phyloP scores from a whole-genome alignment of 768 basidiomycete genomes.

The Amyloporia xantha region DNA sequence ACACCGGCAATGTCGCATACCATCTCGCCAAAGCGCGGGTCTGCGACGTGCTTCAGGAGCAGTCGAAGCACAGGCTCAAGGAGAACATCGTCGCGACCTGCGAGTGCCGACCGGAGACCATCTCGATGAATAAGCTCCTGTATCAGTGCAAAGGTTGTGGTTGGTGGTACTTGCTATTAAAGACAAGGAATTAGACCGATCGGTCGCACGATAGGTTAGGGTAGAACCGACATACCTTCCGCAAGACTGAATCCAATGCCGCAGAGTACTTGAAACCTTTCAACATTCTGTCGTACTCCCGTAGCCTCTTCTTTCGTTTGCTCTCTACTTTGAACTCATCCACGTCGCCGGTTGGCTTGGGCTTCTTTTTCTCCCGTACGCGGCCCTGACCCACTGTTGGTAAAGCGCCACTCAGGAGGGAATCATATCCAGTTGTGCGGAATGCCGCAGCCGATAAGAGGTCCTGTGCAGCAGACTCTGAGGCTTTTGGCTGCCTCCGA shows the following conservation, averaged over 20 bases:
- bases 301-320: slow-evolving; percentile 61
- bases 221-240: slow-evolving; percentile 47
- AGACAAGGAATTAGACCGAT: slow-evolving; percentile 2
- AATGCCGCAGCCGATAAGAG: slow-evolving; percentile 34
- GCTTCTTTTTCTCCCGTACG: slow-evolving; percentile 40
- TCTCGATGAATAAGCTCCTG: slow-evolving; percentile 92
- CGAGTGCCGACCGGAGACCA: slow-evolving; percentile 77
- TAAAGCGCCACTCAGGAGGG: slow-evolving; percentile 52
- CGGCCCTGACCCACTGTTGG: slow-evolving; percentile 51
- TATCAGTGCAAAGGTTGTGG: slow-evolving; percentile 83
- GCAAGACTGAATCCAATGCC: slow-evolving; percentile 86
- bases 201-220: not conserved
- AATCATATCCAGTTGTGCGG: slow-evolving; percentile 56
- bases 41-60: slow-evolving; percentile 75
- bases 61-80: slow-evolving; percentile 88
- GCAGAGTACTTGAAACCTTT: slow-evolving; percentile 94
- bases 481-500: slow-evolving; percentile 70
- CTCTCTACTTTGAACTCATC: slow-evolving; percentile 78
- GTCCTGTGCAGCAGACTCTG: slow-evolving; percentile 38
- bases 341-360: slow-evolving; percentile 50
- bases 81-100: slow-evolving; percentile 89
- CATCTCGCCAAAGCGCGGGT: slow-evolving; percentile 89
- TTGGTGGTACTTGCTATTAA: slow-evolving; percentile 75
- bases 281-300: slow-evolving; percentile 83
- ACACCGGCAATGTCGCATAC: slow-evolving; percentile 75